Evolutionary conservation across 2,329 filamentous ascomycete genomes (phyloP), one percentile per base, ranked within the genome.

Genomic region (Neofusicoccum ribis): DNA sequence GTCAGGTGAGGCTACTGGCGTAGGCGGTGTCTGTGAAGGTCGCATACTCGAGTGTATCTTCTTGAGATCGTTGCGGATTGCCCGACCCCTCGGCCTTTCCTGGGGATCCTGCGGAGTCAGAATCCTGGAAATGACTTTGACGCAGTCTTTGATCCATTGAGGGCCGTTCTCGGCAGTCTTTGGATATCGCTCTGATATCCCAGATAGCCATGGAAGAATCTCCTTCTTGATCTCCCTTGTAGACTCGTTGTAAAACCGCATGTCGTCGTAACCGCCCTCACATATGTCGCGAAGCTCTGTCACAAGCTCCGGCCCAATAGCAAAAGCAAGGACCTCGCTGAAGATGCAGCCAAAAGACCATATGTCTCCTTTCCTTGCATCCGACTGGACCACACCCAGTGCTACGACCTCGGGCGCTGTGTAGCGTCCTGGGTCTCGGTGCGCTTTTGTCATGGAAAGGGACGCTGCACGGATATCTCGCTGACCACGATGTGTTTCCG

Each of bases 271-370:
- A 1, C 12, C 8, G 17, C 27, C 11, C 27, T 9, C 5, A 17
- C 20, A 49, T 11, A 49, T n/a, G 12, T 11, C 9, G 9, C 3
- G 17, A 9, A 27, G 11, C 8, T 49, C 17, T 27, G 9, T 9
- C 3, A 49, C 46, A 9, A 49, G n/a, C 17, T 9, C 51, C 20
- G 43, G 50, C 15, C 60, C 43, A 17, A 63, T 37, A 2, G 58
- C 51, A 46, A 63, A 66, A 17, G 49, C 36, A 11, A 66, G 59
- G 5, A 66, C 65, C 52, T 66, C 65, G 15, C 41, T 23, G 31
- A 66, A 62, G 14, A 66, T 66, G 31, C 66, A 67, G 4, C 63
- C 66, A 39, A 66, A 67, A 1, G 66, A 64, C 66, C 66, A 67
- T n/a, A 67, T 67, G 27, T 67, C 66, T 7, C 64, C 66, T 62